phyloP scores from a whole-genome alignment of 257 asterid genomes.

The Anisodus acutangulus region DNA sequence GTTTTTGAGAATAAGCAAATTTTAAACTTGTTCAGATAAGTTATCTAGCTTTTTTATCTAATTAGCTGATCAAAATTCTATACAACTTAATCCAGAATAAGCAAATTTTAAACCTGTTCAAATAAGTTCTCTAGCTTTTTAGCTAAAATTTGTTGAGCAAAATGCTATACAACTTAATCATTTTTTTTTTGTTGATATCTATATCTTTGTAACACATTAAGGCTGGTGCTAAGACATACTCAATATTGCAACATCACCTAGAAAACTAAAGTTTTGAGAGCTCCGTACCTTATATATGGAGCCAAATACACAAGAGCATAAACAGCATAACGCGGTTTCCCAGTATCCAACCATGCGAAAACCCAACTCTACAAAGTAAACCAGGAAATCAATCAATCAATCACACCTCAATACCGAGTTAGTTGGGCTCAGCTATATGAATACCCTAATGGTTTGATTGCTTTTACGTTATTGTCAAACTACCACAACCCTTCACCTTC shows the following conservation, averaged over 20 bases:
- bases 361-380: constrained; percentile 80
- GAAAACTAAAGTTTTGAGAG: background rate
- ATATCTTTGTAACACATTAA: background rate
- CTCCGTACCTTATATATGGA: constrained; percentile 81
- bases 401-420: background rate
- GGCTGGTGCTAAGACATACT: background rate
- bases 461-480: background rate
- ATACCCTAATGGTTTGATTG: background rate
- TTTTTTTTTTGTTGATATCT: background rate
- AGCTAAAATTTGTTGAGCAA: background rate
- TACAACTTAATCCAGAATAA: background rate
- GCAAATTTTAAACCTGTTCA: background rate
- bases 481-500: constrained; percentile 3
- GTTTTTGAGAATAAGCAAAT: background rate
- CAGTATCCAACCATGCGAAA: constrained; percentile 97
- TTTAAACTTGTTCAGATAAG: background rate
- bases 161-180: background rate
- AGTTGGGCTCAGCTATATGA: background rate
- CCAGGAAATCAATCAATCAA: background rate
- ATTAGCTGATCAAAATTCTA: too few relatives aligned
- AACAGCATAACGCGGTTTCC: constrained; percentile 75
- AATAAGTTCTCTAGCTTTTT: background rate
- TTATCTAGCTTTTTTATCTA: background rate
- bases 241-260: background rate
- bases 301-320: constrained; percentile 91